Conservation (phyloP, 2,329 filamentous ascomycete genomes). For the Pestalotiopsis fici region DNA sequence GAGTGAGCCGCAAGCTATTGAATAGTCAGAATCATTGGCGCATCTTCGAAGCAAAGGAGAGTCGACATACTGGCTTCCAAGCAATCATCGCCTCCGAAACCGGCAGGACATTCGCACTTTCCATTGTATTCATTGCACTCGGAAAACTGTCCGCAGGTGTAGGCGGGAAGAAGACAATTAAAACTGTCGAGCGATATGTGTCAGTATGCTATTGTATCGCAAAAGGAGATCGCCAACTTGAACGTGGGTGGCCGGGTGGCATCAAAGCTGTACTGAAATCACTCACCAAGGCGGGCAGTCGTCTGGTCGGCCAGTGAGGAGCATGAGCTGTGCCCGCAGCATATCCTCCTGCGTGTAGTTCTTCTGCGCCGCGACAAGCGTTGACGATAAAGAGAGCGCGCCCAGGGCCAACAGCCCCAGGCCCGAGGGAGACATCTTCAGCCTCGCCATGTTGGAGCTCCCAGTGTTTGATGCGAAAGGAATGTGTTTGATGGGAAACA, state of each 20-base stretch:
- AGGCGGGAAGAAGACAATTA: slow-evolving; percentile 94
- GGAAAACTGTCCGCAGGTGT: slow-evolving; percentile 88
- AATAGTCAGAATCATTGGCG: slow-evolving; percentile 11
- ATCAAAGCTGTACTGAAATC: neutral
- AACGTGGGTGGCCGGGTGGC: neutral
- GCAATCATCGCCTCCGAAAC: slow-evolving; percentile 94
- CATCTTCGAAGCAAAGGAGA: neutral
- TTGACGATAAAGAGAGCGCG: slow-evolving; percentile 22
- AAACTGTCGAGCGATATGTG: slow-evolving; percentile 63
- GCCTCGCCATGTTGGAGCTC: slow-evolving; percentile 3
- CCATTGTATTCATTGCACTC: slow-evolving; percentile 87
- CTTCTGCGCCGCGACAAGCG: slow-evolving; percentile 33
- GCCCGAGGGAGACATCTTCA: slow-evolving; percentile 24
- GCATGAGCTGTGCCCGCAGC: slow-evolving; percentile 65
- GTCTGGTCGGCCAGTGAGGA: slow-evolving; percentile 73
- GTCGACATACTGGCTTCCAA: slow-evolving; percentile 67
- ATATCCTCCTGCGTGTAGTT: slow-evolving; percentile 65
- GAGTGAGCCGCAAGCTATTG: slow-evolving; percentile 78
- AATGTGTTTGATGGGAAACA: neutral
- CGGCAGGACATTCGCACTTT: slow-evolving; percentile 88
- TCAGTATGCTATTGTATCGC: slow-evolving; percentile 16
- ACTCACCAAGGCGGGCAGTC: slow-evolving; percentile 77
- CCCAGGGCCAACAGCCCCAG: slow-evolving; percentile 22
- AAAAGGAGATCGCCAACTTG: slow-evolving; percentile 15
- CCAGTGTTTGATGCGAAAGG: neutral